Percentiles rank a stretch among this genome's conserved stretches.
Evolutionary conservation across 1,284 basidiomycete genomes (phyloP).

Genomic region (Phellinidium pouzarii): DNA sequence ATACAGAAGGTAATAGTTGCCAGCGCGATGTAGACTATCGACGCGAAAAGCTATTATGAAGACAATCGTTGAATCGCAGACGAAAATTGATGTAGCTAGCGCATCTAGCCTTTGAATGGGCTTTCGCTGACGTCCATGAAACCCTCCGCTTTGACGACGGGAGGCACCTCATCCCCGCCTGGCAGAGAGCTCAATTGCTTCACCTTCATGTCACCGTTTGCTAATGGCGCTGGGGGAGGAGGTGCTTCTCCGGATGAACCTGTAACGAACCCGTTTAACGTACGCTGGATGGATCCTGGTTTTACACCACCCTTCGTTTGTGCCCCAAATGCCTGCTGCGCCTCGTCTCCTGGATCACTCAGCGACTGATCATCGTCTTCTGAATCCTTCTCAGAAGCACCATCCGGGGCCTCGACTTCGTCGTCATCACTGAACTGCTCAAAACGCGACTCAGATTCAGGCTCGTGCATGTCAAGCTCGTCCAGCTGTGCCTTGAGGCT

Average conservation of each 20-base stretch:
- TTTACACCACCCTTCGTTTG: conserved; percentile 16
- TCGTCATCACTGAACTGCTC: conserved; percentile 27
- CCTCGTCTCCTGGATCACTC: conserved; percentile 23
- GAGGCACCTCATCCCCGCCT: conserved; percentile 51
- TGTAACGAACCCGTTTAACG: conserved; percentile 22
- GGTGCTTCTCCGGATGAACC: conserved; percentile 37
- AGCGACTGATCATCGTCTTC: conserved; percentile 21
- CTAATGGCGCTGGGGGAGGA: conserved; percentile 34
- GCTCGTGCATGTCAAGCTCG: conserved; percentile 37
- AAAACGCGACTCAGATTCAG: conserved; percentile 21
- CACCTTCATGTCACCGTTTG: conserved; percentile 42
- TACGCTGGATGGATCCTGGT: conserved; percentile 11
- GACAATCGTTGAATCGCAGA: background rate
- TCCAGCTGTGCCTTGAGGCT: conserved; percentile 54
- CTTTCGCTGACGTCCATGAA: conserved; percentile 67
- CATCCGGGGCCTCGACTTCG: conserved; percentile 8
- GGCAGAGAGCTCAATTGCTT: conserved; percentile 50
- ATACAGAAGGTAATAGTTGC: conserved; percentile 1
- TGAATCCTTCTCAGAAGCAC: background rate
- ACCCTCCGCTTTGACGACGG: conserved; percentile 61
- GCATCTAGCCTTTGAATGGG: conserved; percentile 45
- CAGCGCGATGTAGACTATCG: no score
- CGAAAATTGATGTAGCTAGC: background rate
- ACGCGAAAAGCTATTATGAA: background rate
- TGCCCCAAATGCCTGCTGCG: conserved; percentile 22